Conservation (phyloP, 805 yeast species). For the Pichia occidentalis region DNA sequence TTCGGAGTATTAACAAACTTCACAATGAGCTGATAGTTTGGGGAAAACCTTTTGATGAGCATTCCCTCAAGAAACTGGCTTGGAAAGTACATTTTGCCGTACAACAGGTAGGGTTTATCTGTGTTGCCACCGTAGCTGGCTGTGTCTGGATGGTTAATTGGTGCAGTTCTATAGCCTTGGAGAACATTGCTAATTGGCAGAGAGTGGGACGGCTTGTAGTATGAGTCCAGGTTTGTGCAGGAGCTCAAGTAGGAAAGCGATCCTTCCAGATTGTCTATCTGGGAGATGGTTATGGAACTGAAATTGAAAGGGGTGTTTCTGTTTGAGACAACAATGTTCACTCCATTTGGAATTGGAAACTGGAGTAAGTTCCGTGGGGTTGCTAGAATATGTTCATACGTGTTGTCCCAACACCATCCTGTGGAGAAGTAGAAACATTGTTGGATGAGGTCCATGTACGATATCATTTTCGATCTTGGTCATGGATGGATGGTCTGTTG, state of each 20-base stretch:
- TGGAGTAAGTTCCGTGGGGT: conserved; percentile 65
- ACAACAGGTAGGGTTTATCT: conserved; percentile 44
- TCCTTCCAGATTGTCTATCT: conserved; percentile 62
- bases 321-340: conserved; percentile 59
- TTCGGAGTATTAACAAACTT: conserved; percentile 64
- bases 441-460: conserved; percentile 83
- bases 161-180: conserved; percentile 48
- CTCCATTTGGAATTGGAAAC: conserved; percentile 65
- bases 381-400: conserved; percentile 69
- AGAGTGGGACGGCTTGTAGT: conserved; percentile 44
- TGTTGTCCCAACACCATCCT: conserved; percentile 73
- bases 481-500: neutral
- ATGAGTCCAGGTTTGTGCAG: conserved; percentile 43
- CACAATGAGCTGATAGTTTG: conserved; percentile 56
- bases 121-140: neutral
- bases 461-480: conserved; percentile 43
- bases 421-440: conserved; percentile 63
- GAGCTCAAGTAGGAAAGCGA: conserved; percentile 77
- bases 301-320: conserved; percentile 65
- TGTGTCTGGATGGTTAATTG: neutral
- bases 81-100: conserved; percentile 87
- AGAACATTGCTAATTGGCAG: conserved; percentile 61
- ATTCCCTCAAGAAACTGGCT: conserved; percentile 83
- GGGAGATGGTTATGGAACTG: conserved; percentile 64
- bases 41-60: conserved; percentile 58